Base-by-base conservation (phyloP, 768 basidiomycete species). In the Pleurotus cornucopiae region DNA sequence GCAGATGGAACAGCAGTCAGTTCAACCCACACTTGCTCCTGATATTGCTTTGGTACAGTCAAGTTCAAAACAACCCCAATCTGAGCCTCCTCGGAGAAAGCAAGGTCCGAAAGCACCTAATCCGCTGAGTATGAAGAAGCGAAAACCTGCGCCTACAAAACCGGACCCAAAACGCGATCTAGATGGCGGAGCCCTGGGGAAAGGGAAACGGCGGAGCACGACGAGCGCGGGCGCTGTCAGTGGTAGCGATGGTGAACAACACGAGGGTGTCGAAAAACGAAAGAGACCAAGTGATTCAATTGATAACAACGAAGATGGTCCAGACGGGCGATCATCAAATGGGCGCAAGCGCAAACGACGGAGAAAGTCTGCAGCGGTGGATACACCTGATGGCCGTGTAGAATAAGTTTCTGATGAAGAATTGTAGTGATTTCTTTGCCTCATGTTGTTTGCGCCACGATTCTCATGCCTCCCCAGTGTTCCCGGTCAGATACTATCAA, bases 51-150 rank as follows among this genome's bases (percentile, higher is more conserved):
- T 78, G 5, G 67, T 84, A 11, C 66, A 73, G 14, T 58, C 72
- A 2, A 70, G 71, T 12, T 62, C 63, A 37, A 53, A 67, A 23
- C 12, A 53, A 25, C 18, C 39, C 5, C 37, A 20, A 23, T 56
- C 71, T 48, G 78, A 80, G 59, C 66, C 68, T 37, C 67, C 69
- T n/a, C 71, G 67, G 11, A 76, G 74, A 59, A 89, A 82, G 67
- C 90, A 82, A 63, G 86, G 84, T 0, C 87, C 88, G 0, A 95
- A 92, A 66, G 91, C 82, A 0, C 94, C 95, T 1, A 98, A 98
- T 72, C 93, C 96, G 6, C 79, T 98, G 2, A 94, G 92, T 58
- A 74, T 95, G 45, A 94, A 93, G 78, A 97, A 94, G 77, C 47
- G 61, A 4, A 62, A 66, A 20, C 43, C 6, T 4, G n/a, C 12